Evolutionary conservation across 2,329 filamentous ascomycete species (phyloP), one percentile per base, ranked within the genome.

Genomic region (Paracamarosporium sp.): DNA sequence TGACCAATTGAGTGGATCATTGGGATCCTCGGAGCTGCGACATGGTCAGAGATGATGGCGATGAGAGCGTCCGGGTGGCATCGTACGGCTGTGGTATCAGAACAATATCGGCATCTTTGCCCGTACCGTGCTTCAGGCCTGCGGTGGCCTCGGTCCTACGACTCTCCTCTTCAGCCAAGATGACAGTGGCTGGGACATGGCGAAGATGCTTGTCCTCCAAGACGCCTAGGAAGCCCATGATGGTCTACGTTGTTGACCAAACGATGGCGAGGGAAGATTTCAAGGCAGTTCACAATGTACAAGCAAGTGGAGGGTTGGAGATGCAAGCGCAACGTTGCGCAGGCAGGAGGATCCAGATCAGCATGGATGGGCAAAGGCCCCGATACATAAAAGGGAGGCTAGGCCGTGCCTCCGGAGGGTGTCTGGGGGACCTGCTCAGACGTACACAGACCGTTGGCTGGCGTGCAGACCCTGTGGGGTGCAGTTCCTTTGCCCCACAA

Each of bases 1-100:
- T 0, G 72, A 60, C 71, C 71, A 76, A 31, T 76, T 76, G 1
- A 76, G 57, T 2, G 74, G 74, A 56, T 76, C 74, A 46, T 76
- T 76, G 15, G 71, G 73, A 44, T 76, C 73, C 27, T 67, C 66
- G 5, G 66, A 69, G 22, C 67, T 70, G 41, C 58, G 1, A 76
- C 78, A 22, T 79, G 76, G 53, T 60, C 9, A 56, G 47, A n/a
- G 24, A 11, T 0, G 13, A 17, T 17, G 5, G 15, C 1, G 1
- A 12, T 3, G 15, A 4, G 4, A 20, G 28, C 15, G 25, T 35
- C 22, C 25, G 28, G 24, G 25, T 12, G 38, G 8, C 17, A 17
- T 53, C 69, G 17, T 68, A 73, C 71, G 72, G 72, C 54, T 75
- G 72, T 11, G 72, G 72, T 17, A 75, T 70, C 12, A 75, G 58